phyloP scores from a whole-genome alignment of 1,139 yeast species.

The Kodamaea derodonti region DNA sequence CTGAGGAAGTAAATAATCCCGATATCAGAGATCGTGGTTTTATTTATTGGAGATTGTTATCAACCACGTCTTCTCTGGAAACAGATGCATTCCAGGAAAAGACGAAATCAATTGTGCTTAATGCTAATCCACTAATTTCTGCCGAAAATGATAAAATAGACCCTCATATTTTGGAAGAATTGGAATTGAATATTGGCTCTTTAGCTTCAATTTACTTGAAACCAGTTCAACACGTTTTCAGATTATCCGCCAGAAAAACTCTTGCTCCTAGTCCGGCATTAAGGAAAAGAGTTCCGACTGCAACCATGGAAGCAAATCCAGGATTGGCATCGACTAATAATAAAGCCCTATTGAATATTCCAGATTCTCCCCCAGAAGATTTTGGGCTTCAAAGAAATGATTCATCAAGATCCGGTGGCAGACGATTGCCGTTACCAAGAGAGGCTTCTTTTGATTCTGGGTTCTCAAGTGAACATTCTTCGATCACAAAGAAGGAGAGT shows the following conservation, averaged over 20 bases:
- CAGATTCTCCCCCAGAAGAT: neutral
- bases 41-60: constrained; percentile 79
- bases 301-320: neutral
- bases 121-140: constrained; percentile 59
- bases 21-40: constrained; percentile 84
- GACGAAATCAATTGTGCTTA: constrained; percentile 56
- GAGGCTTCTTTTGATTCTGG: constrained; percentile 14
- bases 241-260: constrained; percentile 54
- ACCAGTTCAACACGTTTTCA: constrained; percentile 76
- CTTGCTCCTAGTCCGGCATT: constrained; percentile 66
- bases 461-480: constrained; percentile 9
- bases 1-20: constrained; percentile 72
- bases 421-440: constrained; percentile 9
- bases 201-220: constrained; percentile 81
- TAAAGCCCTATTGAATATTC: neutral
- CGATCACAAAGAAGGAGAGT: constrained; percentile 17
- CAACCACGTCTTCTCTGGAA: constrained; percentile 36
- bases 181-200: constrained; percentile 78
- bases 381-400: constrained; percentile 7
- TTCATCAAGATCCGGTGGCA: constrained; percentile 9
- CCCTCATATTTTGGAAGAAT: constrained; percentile 67
- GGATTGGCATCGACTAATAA: neutral
- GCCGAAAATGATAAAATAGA: constrained; percentile 71
- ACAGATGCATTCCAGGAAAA: constrained; percentile 32
- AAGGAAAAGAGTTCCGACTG: constrained; percentile 15